These are phyloP conservation scores for Colletotrichum cereale DNA, from an alignment of 2,329 filamentous ascomycete genomes.

Conservation along the genomic window DNA sequence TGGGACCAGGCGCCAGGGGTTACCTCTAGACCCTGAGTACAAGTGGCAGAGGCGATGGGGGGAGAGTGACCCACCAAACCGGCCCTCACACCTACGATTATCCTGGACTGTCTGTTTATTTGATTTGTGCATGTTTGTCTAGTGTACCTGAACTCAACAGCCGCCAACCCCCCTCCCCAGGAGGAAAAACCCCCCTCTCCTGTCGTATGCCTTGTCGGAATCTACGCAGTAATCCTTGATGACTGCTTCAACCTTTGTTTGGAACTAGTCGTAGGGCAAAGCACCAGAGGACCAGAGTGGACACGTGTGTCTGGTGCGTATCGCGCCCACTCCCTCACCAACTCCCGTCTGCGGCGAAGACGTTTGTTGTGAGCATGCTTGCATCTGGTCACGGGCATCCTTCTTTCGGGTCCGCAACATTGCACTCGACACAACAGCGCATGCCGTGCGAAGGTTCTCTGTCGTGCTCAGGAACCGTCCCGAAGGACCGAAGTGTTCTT, in stretches of 20 bases:
- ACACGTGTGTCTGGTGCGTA: not conserved
- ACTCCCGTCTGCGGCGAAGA: conserved; percentile 18
- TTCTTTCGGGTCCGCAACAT: not conserved
- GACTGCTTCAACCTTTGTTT: not conserved
- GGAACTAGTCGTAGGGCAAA: not conserved
- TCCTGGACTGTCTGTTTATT: not conserved
- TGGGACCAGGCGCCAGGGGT: not conserved
- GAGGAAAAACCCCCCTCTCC: not conserved
- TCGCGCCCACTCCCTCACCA: not conserved
- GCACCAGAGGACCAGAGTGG: not conserved
- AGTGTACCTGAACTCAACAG: not conserved
- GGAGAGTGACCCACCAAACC: not conserved
- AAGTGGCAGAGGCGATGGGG: conserved; percentile 4
- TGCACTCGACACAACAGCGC: not conserved
- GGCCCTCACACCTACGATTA: not conserved
- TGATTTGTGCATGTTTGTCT: not conserved
- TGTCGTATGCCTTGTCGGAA: not conserved
- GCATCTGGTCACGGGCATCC: not conserved
- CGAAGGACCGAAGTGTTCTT: too few species aligned
- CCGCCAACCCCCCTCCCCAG: too few species aligned
- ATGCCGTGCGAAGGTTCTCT: not conserved
- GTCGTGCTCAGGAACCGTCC: not conserved
- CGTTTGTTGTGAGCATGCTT: conserved; percentile 6
- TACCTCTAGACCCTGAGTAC: conserved; percentile 7
- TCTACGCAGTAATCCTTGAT: not conserved